phyloP scores from a whole-genome alignment of 2,329 filamentous ascomycete species.

The Talaromyces sp. region DNA sequence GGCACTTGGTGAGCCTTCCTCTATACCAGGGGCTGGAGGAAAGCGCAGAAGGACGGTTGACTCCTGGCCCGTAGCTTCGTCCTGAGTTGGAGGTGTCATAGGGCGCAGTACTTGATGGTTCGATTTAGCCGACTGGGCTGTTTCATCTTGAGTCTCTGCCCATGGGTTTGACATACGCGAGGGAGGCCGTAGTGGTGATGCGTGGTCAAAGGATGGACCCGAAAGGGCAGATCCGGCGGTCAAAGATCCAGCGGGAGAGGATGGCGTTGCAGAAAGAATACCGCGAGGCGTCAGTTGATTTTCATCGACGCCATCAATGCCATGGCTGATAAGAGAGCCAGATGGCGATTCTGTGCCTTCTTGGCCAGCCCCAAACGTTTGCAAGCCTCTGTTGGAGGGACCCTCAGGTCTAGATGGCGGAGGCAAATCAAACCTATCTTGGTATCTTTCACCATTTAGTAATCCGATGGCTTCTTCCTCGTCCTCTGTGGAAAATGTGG shows the following conservation, averaged over 20 bases:
- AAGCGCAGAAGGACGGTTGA: constrained; percentile 43
- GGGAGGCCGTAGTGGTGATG: constrained; percentile 37
- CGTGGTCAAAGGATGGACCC: constrained; percentile 28
- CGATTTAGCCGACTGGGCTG: constrained; percentile 19
- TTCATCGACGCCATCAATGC: constrained; percentile 37
- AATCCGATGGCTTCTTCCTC: constrained; percentile 59
- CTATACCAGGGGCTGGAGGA: constrained; percentile 41
- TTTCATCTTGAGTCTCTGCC: constrained; percentile 31
- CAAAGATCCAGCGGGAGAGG: constrained; percentile 38
- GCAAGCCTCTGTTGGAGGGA: constrained; percentile 17
- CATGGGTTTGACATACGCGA: constrained; percentile 43
- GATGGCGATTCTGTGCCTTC: constrained; percentile 31
- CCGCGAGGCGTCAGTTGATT: constrained; percentile 36
- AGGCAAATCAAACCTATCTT: constrained; percentile 37
- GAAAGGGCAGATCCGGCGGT: constrained; percentile 33
- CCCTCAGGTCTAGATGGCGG: constrained; percentile 23
- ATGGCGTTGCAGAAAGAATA: constrained; percentile 34
- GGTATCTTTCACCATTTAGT: constrained; percentile 41
- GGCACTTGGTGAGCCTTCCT: constrained; percentile 22
- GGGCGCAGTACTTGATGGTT: constrained; percentile 30
- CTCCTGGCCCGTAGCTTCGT: constrained; percentile 18
- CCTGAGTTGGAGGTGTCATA: constrained; percentile 30
- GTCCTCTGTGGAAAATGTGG: constrained; percentile 66
- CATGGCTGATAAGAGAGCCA: constrained; percentile 38
- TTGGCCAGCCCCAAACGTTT: constrained; percentile 15